Evolutionary conservation across 2,329 filamentous ascomycete species (phyloP).

Genomic region (Calonectria naviculata): DNA sequence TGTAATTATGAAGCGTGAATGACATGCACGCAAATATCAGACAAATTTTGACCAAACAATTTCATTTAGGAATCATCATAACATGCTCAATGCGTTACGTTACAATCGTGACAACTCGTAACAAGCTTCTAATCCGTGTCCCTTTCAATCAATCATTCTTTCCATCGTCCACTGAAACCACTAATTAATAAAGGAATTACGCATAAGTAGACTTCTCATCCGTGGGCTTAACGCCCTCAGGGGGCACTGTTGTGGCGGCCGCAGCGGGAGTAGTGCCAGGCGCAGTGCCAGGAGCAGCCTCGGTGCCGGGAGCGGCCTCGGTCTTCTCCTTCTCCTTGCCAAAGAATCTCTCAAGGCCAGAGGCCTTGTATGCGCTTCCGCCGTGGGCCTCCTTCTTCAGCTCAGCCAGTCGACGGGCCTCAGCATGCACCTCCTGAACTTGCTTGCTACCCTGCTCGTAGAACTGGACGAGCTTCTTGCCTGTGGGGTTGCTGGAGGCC

Average conservation of each 20-base stretch:
- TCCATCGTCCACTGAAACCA: conserved; percentile 6
- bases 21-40: not conserved
- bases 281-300: conserved; percentile 7
- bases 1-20: conserved; percentile 13
- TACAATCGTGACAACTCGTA: conserved; percentile 38
- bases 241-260: conserved; percentile 26
- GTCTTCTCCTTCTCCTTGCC: conserved; percentile 60
- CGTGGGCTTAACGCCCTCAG: conserved; percentile 34
- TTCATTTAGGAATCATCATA: conserved; percentile 30
- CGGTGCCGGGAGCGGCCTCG: conserved; percentile 26
- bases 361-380: conserved; percentile 68
- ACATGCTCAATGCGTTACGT: conserved; percentile 31
- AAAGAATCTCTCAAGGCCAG: conserved; percentile 68
- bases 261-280: conserved; percentile 25
- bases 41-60: conserved; percentile 24
- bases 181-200: not conserved
- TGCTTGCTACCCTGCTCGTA: conserved; percentile 89
- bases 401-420: conserved; percentile 88
- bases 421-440: conserved; percentile 91
- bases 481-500: conserved; percentile 86
- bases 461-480: conserved; percentile 88
- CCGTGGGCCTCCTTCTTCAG: conserved; percentile 79
- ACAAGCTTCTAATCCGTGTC: conserved; percentile 5
- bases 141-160: not conserved
- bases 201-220: conserved; percentile 38